Evolutionary conservation across 805 yeast species (phyloP).

Genomic region (Zygoascus biomembranicola): DNA sequence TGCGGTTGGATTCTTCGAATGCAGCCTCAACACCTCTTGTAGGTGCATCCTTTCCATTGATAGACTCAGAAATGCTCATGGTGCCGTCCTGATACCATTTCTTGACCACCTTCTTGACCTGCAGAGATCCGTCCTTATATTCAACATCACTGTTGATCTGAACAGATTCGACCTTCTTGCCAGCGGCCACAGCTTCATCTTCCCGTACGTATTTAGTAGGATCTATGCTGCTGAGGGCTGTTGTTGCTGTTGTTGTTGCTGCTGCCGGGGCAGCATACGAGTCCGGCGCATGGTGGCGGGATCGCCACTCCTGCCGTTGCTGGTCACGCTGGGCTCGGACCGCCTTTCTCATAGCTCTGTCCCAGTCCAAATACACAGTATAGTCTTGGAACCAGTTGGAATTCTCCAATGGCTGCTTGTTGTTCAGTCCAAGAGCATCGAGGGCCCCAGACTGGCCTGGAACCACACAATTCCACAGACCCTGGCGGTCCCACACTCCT

Average conservation of each 20-base stretch:
- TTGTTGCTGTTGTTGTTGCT: background rate
- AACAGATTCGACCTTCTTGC: constrained; percentile 24
- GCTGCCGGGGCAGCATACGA: background rate
- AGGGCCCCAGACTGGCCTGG: constrained; percentile 32
- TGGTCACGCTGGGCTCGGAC: constrained; percentile 7
- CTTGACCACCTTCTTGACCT: constrained; percentile 23
- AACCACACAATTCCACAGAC: constrained; percentile 87
- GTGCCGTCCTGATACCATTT: constrained; percentile 29
- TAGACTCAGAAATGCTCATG: constrained; percentile 21
- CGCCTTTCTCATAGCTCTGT: constrained; percentile 36
- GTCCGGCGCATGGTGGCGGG: constrained; percentile 1
- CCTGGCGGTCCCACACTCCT: constrained; percentile 75
- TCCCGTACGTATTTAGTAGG: constrained; percentile 12
- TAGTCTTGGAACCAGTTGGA: constrained; percentile 50
- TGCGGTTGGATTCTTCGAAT: constrained; percentile 6
- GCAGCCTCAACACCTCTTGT: background rate
- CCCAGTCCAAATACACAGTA: constrained; percentile 62
- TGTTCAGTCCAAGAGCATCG: constrained; percentile 1
- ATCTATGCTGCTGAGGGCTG: background rate
- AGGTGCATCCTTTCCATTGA: constrained; percentile 1
- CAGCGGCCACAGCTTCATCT: constrained; percentile 22
- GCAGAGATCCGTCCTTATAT: constrained; percentile 22
- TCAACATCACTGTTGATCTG: constrained; percentile 19
- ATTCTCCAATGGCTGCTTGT: constrained; percentile 18
- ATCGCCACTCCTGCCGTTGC: constrained; percentile 1